Evolutionary conservation across 495 filamentous ascomycete species (phyloP).

Genomic region (Penicillium antarcticum): DNA sequence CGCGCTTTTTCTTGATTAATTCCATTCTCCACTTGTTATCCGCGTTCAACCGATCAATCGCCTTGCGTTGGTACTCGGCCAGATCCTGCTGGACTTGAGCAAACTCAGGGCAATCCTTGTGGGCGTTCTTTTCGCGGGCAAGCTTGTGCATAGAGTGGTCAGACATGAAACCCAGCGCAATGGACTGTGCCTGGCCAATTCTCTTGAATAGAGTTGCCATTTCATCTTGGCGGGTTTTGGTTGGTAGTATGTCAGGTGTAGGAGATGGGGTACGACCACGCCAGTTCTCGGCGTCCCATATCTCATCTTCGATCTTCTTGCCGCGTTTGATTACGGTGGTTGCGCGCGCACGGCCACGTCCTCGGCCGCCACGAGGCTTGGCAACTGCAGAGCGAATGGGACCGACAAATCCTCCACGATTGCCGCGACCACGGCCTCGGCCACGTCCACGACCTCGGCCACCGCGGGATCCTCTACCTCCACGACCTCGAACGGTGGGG

Average conservation of each 20-base stretch:
- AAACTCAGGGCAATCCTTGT: slow-evolving; percentile 42
- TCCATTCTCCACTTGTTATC: slow-evolving; percentile 30
- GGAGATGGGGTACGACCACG: slow-evolving; percentile 37
- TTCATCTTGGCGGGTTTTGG: slow-evolving; percentile 41
- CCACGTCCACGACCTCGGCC: slow-evolving; percentile 29
- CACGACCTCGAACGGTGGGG: slow-evolving; percentile 27
- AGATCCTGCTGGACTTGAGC: slow-evolving; percentile 27
- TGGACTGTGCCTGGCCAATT: slow-evolving; percentile 37
- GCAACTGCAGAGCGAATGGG: slow-evolving; percentile 14
- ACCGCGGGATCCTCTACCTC: slow-evolving; percentile 25
- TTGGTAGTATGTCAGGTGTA: slow-evolving; percentile 29
- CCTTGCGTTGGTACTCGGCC: slow-evolving; percentile 14
- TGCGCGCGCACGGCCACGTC: slow-evolving; percentile 21
- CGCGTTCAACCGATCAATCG: slow-evolving; percentile 14
- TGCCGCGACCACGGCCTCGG: slow-evolving; percentile 36
- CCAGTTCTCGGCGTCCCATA: slow-evolving; percentile 26
- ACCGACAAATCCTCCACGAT: slow-evolving; percentile 23
- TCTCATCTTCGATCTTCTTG: slow-evolving; percentile 30
- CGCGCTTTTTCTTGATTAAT: slow-evolving; percentile 22
- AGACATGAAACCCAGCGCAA: slow-evolving; percentile 37
- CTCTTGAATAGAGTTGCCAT: slow-evolving; percentile 42
- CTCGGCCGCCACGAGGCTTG: slow-evolving; percentile 24
- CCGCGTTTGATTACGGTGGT: slow-evolving; percentile 10
- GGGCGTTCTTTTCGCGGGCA: slow-evolving; percentile 38
- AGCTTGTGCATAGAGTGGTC: slow-evolving; percentile 37